Percentiles rank a stretch among this genome's conserved stretches.
These are phyloP conservation scores for Ascochyta viciae-villosae DNA, from an alignment of 2,329 filamentous ascomycete species.

Conservation along the genomic window DNA sequence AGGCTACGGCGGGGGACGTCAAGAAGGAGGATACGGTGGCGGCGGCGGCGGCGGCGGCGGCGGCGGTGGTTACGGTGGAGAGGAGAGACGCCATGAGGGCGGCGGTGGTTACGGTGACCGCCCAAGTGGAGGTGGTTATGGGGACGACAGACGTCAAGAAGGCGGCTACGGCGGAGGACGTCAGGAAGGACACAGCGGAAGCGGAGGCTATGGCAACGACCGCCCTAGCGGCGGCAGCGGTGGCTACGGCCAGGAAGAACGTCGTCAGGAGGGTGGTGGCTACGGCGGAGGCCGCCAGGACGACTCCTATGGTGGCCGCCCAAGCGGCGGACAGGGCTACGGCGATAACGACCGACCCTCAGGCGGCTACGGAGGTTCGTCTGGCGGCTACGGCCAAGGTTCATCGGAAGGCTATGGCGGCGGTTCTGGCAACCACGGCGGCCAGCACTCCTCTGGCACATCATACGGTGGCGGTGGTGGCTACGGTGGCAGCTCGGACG, in stretches of 20 bases:
- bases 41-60: constrained; percentile 23
- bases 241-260: too few relatives aligned
- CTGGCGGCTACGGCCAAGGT: constrained; percentile 19
- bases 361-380: constrained; percentile 18
- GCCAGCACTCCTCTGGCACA: constrained; percentile 50
- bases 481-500: constrained; percentile 53
- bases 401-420: constrained; percentile 28
- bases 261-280: constrained; percentile 5
- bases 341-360: constrained; percentile 34
- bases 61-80: constrained; percentile 24
- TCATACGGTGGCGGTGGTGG: constrained; percentile 53
- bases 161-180: constrained; percentile 21
- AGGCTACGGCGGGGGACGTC: constrained; percentile 12
- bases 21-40: constrained; percentile 12
- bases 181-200: constrained; percentile 2
- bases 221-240: not conserved
- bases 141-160: constrained; percentile 17
- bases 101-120: not conserved
- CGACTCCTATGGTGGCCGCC: constrained; percentile 22
- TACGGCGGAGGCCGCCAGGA: constrained; percentile 18
- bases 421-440: constrained; percentile 31
- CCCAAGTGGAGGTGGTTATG: constrained; percentile 16
- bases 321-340: constrained; percentile 14
- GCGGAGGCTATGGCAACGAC: not conserved
- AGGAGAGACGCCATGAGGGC: constrained; percentile 26